Percentiles rank a stretch among this genome's conserved stretches.
Evolutionary conservation across 2,329 filamentous ascomycete genomes (phyloP).

Genomic region (Mycosphaerella sp.): DNA sequence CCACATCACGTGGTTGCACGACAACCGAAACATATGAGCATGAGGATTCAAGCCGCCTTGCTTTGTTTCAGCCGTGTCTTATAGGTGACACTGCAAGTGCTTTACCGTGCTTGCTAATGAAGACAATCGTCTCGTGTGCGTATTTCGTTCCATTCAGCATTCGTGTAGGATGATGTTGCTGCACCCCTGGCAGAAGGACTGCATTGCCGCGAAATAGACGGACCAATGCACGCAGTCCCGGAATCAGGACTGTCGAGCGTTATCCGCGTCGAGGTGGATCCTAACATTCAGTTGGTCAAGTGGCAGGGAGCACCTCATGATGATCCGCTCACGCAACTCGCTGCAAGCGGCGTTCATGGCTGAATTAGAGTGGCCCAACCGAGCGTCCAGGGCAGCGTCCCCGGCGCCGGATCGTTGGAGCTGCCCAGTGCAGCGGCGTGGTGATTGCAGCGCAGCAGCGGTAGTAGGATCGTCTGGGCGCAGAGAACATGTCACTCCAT

Average conservation of each 20-base stretch:
- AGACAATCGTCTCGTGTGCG: not conserved
- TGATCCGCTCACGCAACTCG: constrained; percentile 10
- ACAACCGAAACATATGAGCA: not conserved
- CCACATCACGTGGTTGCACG: not conserved
- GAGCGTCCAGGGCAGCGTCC: constrained; percentile 14
- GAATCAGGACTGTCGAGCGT: constrained; percentile 11
- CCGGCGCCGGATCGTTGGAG: constrained; percentile 17
- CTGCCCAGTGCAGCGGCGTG: constrained; percentile 14
- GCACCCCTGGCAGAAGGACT: constrained; percentile 13
- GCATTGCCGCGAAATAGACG: constrained; percentile 11
- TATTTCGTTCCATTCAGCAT: not conserved
- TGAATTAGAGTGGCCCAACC: constrained; percentile 19
- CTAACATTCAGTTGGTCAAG: not conserved
- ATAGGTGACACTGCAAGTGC: not conserved
- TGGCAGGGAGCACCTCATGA: constrained; percentile 2
- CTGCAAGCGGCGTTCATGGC: constrained; percentile 16
- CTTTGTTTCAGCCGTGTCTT: not conserved
- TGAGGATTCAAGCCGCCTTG: not conserved
- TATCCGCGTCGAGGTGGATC: constrained; percentile 1
- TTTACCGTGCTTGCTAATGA: not conserved
- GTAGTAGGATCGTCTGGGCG: constrained; percentile 10
- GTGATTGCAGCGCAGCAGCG: constrained; percentile 10
- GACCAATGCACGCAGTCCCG: constrained; percentile 20
- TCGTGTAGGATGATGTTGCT: not conserved
- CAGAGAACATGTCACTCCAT: constrained; percentile 16